A percentile compares a stretch with the other conserved stretches of the same genome.
Evolutionary conservation across 805 yeast genomes (phyloP).

Genomic region (Ogataea nonfermentans): DNA sequence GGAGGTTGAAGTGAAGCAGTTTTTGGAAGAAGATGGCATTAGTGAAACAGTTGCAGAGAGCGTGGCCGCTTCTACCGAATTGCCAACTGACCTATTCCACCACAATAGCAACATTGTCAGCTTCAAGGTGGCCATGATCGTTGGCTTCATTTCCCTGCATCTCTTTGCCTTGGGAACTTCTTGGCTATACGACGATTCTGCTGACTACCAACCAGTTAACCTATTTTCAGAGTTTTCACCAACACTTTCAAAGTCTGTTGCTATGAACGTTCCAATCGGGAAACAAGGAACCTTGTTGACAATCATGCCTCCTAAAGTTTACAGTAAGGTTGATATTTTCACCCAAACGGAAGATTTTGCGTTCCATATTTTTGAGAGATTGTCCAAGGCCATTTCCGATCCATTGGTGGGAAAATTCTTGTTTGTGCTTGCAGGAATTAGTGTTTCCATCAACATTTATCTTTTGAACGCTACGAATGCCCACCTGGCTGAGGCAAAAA

Average conservation of each 20-base stretch:
- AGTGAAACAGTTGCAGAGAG: constrained; percentile 69
- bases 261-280: constrained; percentile 45
- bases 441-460: constrained; percentile 79
- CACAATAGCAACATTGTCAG: constrained; percentile 46
- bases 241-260: constrained; percentile 40
- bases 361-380: constrained; percentile 46
- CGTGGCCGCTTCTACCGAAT: constrained; percentile 46
- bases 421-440: constrained; percentile 67
- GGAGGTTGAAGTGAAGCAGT: constrained; percentile 71
- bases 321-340: constrained; percentile 54
- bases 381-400: constrained; percentile 74
- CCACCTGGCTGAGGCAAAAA: constrained; percentile 37
- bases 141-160: constrained; percentile 60
- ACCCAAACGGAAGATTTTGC: constrained; percentile 63
- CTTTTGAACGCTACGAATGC: constrained; percentile 81
- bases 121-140: constrained; percentile 59
- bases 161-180: constrained; percentile 67
- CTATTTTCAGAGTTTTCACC: constrained; percentile 27
- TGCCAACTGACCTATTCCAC: constrained; percentile 31
- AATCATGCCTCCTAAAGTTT: constrained; percentile 53
- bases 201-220: constrained; percentile 29
- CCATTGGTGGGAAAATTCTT: constrained; percentile 75
- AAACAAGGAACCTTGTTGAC: constrained; percentile 50
- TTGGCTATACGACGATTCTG: constrained; percentile 58
- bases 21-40: constrained; percentile 91